Base-by-base conservation (phyloP, 176 grass and related monocot species). In the Rhipidocladum racemiflorum region DNA sequence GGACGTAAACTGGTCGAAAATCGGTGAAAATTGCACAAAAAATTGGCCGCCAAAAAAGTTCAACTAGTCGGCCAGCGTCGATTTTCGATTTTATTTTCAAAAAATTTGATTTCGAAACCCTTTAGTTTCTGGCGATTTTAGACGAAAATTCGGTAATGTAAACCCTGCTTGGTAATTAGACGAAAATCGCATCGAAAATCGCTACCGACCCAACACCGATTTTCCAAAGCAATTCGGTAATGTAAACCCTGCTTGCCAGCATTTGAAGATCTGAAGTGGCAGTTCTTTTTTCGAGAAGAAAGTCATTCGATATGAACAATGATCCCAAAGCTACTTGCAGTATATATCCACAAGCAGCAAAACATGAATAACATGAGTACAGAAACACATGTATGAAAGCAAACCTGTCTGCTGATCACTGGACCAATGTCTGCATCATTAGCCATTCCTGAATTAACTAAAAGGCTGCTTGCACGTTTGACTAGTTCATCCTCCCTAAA, bases 321-420 rank as follows among this genome's bases (percentile, higher is more conserved):
- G 61, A 72, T 34, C 32, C 39, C 50, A 27, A 55, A 53, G n/a
- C 7, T 75, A 75, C 55, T 80, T 32, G 7, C 39, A 70, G 6
- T 82, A 28, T 13, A 1, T 21, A 51, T 17, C 54, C 62, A 69
- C 15, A 60, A 83, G 44, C 59, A 1, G 3, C 4, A 60, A 74
- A 84, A 15, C 48, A 18, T 2, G 15, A 79, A 77, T 75, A 43
- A 43, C 34, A 75, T 15, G 45, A 40, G 23, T 20, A 63, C 4
- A 4, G 16, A 80, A 53, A 38, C 67, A 76, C 61, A 62, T 77
- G 36, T 79, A n/a, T 1, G 12, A 21, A 50, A 69, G 53, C 36
- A 79, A 72, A 97, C 95, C 92, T 98, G 90, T 81, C 71, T 91
- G 76, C 92, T 92, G 30, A 98, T 98, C 61, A 98, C 95, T 38